Evolutionary conservation across 768 basidiomycete species (phyloP), one percentile per base, ranked within the genome.

Genomic region (Coprinellus aureogranulatus): DNA sequence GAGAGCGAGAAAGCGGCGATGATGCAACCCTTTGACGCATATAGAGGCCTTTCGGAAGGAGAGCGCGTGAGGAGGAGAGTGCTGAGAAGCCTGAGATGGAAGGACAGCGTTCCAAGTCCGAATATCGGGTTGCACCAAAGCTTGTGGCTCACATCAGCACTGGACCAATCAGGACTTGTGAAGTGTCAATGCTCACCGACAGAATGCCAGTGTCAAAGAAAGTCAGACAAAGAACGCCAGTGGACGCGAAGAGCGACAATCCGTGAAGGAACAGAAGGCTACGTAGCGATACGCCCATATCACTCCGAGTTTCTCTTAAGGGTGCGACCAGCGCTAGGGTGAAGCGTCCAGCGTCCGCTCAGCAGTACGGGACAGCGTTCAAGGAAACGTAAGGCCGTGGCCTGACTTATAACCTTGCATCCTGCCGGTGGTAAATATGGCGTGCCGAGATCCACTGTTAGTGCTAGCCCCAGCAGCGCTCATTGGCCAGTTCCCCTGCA

Each of bases 121-220:
- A 68, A 65, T n/a, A 67, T 49, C 18, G 68, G 68, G 46, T 66
- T 64, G 53, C 65, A 57, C 62, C 65, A 65, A 25, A 65, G 40
- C 68, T 67, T n/a, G 9, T 16, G 4, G 20, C 44, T 23, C 42
- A 42, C 52, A 20, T 8, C 8, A 22, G 12, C 18, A 31, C 26
- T 20, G 12, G 20, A 30, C 44, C 11, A 16, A 3, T n/a, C 8
- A n/a, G 27, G 3, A n/a, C 25, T 2, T 28, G 2, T 14, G 9
- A 31, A 12, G 22, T 16, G 5, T 28, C 1, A 26, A 47, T 10
- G 34, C 67, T 64, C 31, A 68, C 68, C 45, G 70, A 69, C 10
- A 66, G 57, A n/a, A 65, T 58, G 30, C 65, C 68, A 37, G 55
- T 59, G 53, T 68, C 66, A 34, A 55, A 59, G 31, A 61, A 53